Percentiles rank a stretch among this genome's conserved stretches.
These are phyloP conservation scores for Amyloporia xantha DNA, from an alignment of 768 basidiomycete genomes.

Conservation along the genomic window DNA sequence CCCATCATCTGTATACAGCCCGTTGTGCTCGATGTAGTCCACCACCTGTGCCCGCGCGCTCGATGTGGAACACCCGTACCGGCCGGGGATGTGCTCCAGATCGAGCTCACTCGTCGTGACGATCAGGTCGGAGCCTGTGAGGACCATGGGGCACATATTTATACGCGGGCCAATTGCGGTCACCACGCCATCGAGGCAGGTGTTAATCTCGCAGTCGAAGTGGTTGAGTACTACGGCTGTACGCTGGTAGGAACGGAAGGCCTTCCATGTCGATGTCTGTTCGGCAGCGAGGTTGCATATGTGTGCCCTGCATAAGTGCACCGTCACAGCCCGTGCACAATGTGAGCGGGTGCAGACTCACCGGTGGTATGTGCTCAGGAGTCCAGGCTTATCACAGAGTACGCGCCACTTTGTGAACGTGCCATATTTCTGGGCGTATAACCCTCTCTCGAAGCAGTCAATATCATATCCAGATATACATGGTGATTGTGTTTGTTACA, in stretches of 20 bases:
- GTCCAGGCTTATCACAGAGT: slow-evolving; percentile 97
- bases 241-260: slow-evolving; percentile 88
- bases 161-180: slow-evolving; percentile 70
- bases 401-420: too few relatives aligned
- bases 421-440: too few relatives aligned
- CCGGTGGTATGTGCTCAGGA: slow-evolving; percentile 85
- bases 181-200: slow-evolving; percentile 68
- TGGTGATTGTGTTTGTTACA: too few relatives aligned
- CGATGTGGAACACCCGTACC: slow-evolving; percentile 92
- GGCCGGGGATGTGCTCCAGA: slow-evolving; percentile 92
- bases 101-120: slow-evolving; percentile 94
- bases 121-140: slow-evolving; percentile 97
- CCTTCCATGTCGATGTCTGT: slow-evolving; percentile 92
- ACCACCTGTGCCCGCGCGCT: slow-evolving; percentile 94
- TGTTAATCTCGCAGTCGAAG: slow-evolving; percentile 93
- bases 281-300: slow-evolving; percentile 90
- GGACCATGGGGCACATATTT: slow-evolving; percentile 80
- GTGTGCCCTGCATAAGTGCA: slow-evolving; percentile 45
- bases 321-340: neutral
- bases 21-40: slow-evolving; percentile 87
- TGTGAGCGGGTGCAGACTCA: slow-evolving; percentile 34
- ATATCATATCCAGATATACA: too few relatives aligned
- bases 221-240: slow-evolving; percentile 98
- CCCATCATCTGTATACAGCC: slow-evolving; percentile 65
- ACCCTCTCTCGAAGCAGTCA: too few relatives aligned